Evolutionary conservation across 2,329 filamentous ascomycete species (phyloP), one percentile per base, ranked within the genome.

Genomic region (Neofusicoccum umdonicola): DNA sequence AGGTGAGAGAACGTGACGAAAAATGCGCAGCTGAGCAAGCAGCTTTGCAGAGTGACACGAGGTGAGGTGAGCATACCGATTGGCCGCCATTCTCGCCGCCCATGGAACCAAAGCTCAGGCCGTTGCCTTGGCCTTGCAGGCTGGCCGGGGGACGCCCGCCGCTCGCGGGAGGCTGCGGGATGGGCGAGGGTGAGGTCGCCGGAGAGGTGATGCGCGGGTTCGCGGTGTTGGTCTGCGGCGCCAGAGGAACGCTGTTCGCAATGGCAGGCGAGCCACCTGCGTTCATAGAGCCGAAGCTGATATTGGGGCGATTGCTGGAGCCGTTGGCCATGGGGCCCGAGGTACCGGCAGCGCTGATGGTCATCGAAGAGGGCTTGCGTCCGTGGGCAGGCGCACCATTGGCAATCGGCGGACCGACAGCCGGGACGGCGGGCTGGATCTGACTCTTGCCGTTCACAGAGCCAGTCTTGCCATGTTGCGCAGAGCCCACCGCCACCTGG

Each of bases 341-440:
- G 64, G 91, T 87, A 70, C 90, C 91, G 75, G 91, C 90, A 71
- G 92, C 89, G 77, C 87, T 93, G 83, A 97, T 97, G 73, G 93
- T 96, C 73, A 97, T 90, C 17, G 94, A 97, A 69, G 88, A 97
- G 71, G 87, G 88, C 81, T 96, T 97, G 76, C 92, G 88, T 75
- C 84, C 85, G 82, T 98, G 93, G 71, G 92, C 89, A 66, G 73
- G 67, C 54, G 72, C 81, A 72, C 91, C 91, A 78, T 87, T 86
- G 68, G 84, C 85, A 70, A 90, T 87, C 68, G 83, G 82, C 69
- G 88, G 84, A 69, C 82, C 78, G 67, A 84, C 78, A 65, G 79
- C 76, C 70, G 89, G 88, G 71, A 90, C 83, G 75, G 88, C 88
- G 69, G 88, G 88, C 78, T 85, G 85, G 78, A 89, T 89, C 78